phyloP scores from a whole-genome alignment of 495 filamentous ascomycete species.

The Aspergillus saccharolyticus region DNA sequence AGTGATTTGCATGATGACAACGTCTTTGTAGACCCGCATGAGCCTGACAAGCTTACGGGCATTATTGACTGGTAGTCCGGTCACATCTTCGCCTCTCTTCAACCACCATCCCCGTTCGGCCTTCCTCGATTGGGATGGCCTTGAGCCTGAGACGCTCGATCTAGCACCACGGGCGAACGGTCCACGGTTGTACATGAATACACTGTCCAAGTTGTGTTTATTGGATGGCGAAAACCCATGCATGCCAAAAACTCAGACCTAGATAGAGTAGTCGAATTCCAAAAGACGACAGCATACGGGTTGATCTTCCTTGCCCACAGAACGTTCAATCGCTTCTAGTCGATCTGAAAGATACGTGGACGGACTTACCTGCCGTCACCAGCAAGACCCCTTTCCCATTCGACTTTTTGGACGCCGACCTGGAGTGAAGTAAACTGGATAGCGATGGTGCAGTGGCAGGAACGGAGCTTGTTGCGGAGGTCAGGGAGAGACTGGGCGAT shows the following conservation, averaged over 20 bases:
- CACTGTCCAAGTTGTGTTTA: slow-evolving; percentile 25
- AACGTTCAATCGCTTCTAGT: slow-evolving; percentile 30
- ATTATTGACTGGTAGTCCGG: slow-evolving; percentile 40
- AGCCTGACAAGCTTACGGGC: slow-evolving; percentile 29
- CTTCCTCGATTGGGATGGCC: slow-evolving; percentile 29
- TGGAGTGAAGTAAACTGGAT: slow-evolving; percentile 27
- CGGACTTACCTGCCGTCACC: slow-evolving; percentile 23
- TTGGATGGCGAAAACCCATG: slow-evolving; percentile 34
- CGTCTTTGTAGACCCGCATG: slow-evolving; percentile 33
- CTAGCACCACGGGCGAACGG: slow-evolving; percentile 20
- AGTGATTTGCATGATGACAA: slow-evolving; percentile 39
- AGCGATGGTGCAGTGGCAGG: slow-evolving; percentile 28
- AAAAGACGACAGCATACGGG: slow-evolving; percentile 26
- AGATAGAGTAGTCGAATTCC: slow-evolving; percentile 26
- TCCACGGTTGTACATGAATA: slow-evolving; percentile 21
- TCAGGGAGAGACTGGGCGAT: slow-evolving; percentile 29
- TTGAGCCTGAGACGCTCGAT: slow-evolving; percentile 30
- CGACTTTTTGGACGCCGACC: slow-evolving; percentile 25
- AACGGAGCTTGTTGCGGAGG: slow-evolving; percentile 28
- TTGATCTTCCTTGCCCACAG: slow-evolving; percentile 32
- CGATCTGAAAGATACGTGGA: slow-evolving; percentile 29
- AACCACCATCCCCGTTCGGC: slow-evolving; percentile 29
- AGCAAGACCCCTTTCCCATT: slow-evolving; percentile 26
- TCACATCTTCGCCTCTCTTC: slow-evolving; percentile 32
- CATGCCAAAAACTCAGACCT: slow-evolving; percentile 26